Percentiles rank a stretch among this genome's conserved stretches.
Conservation (phyloP, 1,284 basidiomycete genomes). For the Cryptococcus deneoformans region DNA sequence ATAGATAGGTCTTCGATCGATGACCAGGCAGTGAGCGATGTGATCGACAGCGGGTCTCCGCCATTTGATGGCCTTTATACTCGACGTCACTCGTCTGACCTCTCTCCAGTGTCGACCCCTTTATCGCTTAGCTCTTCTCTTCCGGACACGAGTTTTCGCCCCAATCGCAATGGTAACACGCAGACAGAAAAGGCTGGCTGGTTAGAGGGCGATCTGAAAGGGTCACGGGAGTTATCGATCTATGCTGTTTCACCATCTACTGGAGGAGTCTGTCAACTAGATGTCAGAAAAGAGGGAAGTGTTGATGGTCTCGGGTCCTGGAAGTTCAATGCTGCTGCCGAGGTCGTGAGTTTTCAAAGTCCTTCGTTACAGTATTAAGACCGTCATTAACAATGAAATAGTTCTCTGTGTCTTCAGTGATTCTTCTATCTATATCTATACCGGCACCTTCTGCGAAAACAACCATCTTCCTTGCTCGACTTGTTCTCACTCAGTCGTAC, state of each 20-base stretch:
- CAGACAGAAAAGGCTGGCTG: constrained; percentile 28
- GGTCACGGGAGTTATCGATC: constrained; percentile 32
- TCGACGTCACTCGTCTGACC: not conserved
- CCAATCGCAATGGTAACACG: not conserved
- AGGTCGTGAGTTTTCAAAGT: constrained; percentile 30
- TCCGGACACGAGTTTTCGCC: not conserved
- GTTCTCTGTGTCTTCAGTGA: constrained; percentile 40
- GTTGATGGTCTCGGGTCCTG: constrained; percentile 44
- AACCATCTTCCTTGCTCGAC: constrained; percentile 44
- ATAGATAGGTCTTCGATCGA: not conserved
- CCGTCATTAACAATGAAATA: constrained; percentile 1
- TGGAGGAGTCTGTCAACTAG: constrained; percentile 31
- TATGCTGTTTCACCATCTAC: constrained; percentile 39
- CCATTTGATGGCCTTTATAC: not conserved
- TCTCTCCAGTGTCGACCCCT: not conserved
- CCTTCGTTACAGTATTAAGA: not conserved
- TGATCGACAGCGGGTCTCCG: not conserved
- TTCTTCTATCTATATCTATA: constrained; percentile 31
- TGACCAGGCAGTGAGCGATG: not conserved
- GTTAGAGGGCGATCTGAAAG: constrained; percentile 41
- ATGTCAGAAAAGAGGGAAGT: constrained; percentile 42
- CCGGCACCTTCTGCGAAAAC: constrained; percentile 33
- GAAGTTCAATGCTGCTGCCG: constrained; percentile 35
- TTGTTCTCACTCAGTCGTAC: constrained; percentile 40
- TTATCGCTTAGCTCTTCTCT: not conserved